Evolutionary conservation across 2,329 filamentous ascomycete species (phyloP).

Genomic region (Exutisphaerella laricina): DNA sequence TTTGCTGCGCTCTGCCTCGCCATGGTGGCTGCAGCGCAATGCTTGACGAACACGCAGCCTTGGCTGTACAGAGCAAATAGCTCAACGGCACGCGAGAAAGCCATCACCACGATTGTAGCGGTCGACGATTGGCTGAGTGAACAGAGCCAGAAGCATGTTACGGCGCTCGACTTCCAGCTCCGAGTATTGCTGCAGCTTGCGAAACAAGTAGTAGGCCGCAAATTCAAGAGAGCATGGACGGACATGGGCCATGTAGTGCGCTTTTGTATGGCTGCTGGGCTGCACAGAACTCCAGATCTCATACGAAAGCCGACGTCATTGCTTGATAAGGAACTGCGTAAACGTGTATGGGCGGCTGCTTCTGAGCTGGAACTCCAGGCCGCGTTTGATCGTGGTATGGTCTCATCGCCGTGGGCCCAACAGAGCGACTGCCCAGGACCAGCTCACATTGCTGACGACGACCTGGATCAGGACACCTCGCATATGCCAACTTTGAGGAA

Average conservation of each 20-base stretch:
- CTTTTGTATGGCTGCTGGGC: slow-evolving; percentile 49
- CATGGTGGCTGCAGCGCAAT: slow-evolving; percentile 37
- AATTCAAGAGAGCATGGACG: slow-evolving; percentile 51
- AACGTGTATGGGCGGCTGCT: slow-evolving; percentile 54
- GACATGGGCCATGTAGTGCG: slow-evolving; percentile 47
- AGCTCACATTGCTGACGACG: slow-evolving; percentile 48
- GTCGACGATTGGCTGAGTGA: slow-evolving; percentile 40
- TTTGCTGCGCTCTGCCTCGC: slow-evolving; percentile 40
- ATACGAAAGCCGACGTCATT: slow-evolving; percentile 34
- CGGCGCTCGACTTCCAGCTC: slow-evolving; percentile 46
- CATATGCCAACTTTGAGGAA: slow-evolving; percentile 20
- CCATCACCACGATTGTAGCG: slow-evolving; percentile 35
- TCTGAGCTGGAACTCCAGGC: slow-evolving; percentile 53
- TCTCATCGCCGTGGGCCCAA: slow-evolving; percentile 36
- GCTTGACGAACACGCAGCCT: slow-evolving; percentile 24
- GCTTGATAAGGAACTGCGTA: slow-evolving; percentile 50
- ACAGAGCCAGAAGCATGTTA: slow-evolving; percentile 50
- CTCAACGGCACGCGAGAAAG: slow-evolving; percentile 37
- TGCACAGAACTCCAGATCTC: slow-evolving; percentile 46
- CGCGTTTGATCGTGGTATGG: slow-evolving; percentile 51
- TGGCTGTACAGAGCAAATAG: slow-evolving; percentile 42
- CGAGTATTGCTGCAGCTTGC: slow-evolving; percentile 48
- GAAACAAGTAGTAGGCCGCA: slow-evolving; percentile 47
- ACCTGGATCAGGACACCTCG: slow-evolving; percentile 33
- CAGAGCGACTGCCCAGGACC: slow-evolving; percentile 49